Evolutionary conservation across 208 protist genomes (phyloP).

Genomic region (Plasmodiophora brassicae): DNA sequence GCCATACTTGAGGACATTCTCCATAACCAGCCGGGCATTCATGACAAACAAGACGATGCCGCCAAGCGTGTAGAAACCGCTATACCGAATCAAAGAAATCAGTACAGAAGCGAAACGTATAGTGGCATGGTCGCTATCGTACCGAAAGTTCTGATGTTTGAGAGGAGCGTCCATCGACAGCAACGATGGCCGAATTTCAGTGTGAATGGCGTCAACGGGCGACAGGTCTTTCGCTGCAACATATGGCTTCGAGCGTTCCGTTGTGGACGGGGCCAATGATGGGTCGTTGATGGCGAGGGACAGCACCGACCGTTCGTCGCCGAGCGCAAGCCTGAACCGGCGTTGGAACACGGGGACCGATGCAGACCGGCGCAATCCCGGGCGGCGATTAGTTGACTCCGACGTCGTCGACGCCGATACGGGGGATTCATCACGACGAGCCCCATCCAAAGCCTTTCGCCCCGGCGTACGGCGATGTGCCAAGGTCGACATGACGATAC

Average conservation of each 20-base stretch:
- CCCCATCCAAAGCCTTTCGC: too few species aligned
- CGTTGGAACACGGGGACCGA: neutral
- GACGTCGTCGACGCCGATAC: too few species aligned
- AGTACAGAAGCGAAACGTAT: neutral
- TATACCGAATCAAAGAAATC: neutral
- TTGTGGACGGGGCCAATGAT: constrained; percentile 3
- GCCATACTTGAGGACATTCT: neutral
- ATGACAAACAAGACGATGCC: neutral
- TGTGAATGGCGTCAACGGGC: neutral
- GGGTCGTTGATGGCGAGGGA: neutral
- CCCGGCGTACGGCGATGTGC: too few species aligned
- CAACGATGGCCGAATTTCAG: neutral
- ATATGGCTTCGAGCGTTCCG: too few species aligned
- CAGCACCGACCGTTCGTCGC: neutral
- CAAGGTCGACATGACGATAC: too few species aligned
- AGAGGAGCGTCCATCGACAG: neutral
- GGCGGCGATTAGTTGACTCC: too few species aligned
- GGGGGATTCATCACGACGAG: too few species aligned
- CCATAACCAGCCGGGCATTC: neutral
- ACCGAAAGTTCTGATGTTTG: neutral
- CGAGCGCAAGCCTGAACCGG: neutral
- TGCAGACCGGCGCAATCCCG: neutral
- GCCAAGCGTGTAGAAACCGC: too few species aligned
- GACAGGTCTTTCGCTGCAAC: too few species aligned
- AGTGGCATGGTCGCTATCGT: too few species aligned